Conservation (phyloP, 2,329 filamentous ascomycete species). For the Gliomastix tumulicola region DNA sequence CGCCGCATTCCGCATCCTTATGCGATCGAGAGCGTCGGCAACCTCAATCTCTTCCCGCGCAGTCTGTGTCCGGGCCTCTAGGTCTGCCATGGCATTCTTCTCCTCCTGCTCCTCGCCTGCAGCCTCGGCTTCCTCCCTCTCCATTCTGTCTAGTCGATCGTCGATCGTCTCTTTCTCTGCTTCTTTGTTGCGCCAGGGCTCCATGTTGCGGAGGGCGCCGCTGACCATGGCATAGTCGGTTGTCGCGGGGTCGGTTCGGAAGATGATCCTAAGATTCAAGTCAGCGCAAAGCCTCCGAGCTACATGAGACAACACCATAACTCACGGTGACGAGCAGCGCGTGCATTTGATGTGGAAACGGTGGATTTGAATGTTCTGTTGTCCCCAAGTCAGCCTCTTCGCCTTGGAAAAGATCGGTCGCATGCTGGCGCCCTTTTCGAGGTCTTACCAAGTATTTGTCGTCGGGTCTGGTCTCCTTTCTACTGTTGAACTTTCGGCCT, state of each 20-base stretch:
- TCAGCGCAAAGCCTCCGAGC: no score
- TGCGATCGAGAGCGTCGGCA: constrained; percentile 92
- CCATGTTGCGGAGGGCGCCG: constrained; percentile 88
- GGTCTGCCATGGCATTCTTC: constrained; percentile 86
- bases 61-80: constrained; percentile 90
- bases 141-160: constrained; percentile 75
- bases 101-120: constrained; percentile 67
- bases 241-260: constrained; percentile 91
- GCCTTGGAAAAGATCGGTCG: no score
- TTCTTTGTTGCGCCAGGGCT: constrained; percentile 68
- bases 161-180: constrained; percentile 77
- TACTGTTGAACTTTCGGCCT: constrained; percentile 80
- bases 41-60: constrained; percentile 94
- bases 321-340: constrained; percentile 73
- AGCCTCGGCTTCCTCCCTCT: constrained; percentile 63
- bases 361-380: constrained; percentile 76
- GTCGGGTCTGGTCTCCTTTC: constrained; percentile 83
- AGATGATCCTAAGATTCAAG: no score
- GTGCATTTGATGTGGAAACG: constrained; percentile 82
- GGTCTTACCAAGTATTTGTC: constrained; percentile 93
- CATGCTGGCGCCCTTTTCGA: no score
- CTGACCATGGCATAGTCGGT: constrained; percentile 79
- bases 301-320: no score
- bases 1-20: constrained; percentile 82
- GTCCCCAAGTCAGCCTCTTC: no score